Percentiles rank a stretch among this genome's conserved stretches.
phyloP scores from a whole-genome alignment of 148 eudicot species.

The Rhododendron molle region DNA sequence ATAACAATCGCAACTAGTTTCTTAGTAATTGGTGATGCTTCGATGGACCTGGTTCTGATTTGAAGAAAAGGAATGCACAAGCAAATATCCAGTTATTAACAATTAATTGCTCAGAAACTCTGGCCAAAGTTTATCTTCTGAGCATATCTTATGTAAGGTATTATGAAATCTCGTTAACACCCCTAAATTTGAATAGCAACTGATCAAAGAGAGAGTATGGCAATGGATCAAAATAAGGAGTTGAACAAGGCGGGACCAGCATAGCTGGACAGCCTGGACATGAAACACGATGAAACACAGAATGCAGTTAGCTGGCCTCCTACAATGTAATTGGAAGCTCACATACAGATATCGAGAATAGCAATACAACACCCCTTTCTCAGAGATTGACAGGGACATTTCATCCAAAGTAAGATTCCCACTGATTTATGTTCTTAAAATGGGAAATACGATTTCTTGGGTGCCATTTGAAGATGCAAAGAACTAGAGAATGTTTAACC shows the following conservation, averaged over 20 bases:
- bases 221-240: not conserved
- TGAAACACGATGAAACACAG: not conserved
- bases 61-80: not conserved
- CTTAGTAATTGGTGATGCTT: not conserved
- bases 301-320: not conserved
- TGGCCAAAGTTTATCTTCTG: not conserved
- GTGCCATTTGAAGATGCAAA: not conserved
- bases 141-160: not conserved
- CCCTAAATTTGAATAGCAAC: not conserved
- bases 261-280: conserved; percentile 1
- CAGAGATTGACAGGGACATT: not conserved
- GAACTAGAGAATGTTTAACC: not conserved
- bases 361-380: not conserved
- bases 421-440: not conserved
- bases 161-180: not conserved
- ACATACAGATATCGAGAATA: not conserved
- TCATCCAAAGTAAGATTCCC: not conserved
- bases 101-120: not conserved
- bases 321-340: not conserved
- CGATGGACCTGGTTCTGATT: not conserved
- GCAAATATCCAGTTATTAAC: not conserved
- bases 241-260: not conserved
- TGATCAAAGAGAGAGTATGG: not conserved
- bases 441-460: not conserved
- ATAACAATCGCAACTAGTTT: not conserved